Conservation (phyloP, 2,329 filamentous ascomycete species). For the Capronia epimyces region DNA sequence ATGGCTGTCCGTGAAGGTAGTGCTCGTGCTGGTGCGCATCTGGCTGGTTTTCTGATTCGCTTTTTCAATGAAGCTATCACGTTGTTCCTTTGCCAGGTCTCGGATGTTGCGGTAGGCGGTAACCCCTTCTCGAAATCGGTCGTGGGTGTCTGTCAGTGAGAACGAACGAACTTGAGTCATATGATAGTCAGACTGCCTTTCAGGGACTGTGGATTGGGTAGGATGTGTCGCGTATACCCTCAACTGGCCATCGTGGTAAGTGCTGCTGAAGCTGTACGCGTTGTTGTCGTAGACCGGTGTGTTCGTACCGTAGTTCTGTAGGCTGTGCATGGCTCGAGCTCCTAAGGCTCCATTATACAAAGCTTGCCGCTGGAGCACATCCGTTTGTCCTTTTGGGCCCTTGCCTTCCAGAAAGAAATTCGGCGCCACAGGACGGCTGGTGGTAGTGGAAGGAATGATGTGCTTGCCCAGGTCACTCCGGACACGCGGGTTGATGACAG, state of each 20-base stretch:
- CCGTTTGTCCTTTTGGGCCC: slow-evolving; percentile 10
- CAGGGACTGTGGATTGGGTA: slow-evolving; percentile 32
- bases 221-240: slow-evolving; percentile 38
- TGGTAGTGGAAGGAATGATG: slow-evolving; percentile 28
- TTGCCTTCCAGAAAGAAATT: slow-evolving; percentile 25
- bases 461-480: slow-evolving; percentile 10
- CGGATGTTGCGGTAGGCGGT: slow-evolving; percentile 40
- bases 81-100: slow-evolving; percentile 37
- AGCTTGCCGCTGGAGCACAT: slow-evolving; percentile 17
- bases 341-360: slow-evolving; percentile 20
- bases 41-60: slow-evolving; percentile 29
- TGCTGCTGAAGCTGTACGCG: slow-evolving; percentile 38
- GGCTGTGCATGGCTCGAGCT: slow-evolving; percentile 22
- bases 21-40: slow-evolving; percentile 4
- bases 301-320: slow-evolving; percentile 25
- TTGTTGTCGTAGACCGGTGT: slow-evolving; percentile 37
- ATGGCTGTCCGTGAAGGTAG: not conserved
- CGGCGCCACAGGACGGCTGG: slow-evolving; percentile 27
- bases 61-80: slow-evolving; percentile 35
- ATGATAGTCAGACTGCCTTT: slow-evolving; percentile 35
- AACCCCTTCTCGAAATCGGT: slow-evolving; percentile 36
- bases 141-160: slow-evolving; percentile 29
- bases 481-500: slow-evolving; percentile 21
- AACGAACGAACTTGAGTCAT: slow-evolving; percentile 37
- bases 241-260: slow-evolving; percentile 39